Evolutionary conservation across 2,329 filamentous ascomycete species (phyloP), one percentile per base, ranked within the genome.

Genomic region (Ophiostoma sp.): DNA sequence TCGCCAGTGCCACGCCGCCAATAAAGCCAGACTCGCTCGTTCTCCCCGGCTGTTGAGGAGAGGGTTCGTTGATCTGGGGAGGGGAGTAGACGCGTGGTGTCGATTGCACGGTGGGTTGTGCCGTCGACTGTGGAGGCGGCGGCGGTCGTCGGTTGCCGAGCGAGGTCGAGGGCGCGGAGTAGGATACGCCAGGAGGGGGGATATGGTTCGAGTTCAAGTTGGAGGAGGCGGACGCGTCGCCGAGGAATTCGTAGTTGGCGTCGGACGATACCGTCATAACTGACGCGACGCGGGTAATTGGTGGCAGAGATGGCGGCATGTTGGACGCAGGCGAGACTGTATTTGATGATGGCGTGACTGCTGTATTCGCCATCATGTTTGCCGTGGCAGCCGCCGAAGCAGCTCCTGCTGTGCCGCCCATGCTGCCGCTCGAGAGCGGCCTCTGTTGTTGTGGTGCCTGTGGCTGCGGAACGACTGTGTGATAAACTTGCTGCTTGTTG

Each of bases 1-100:
- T 88, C 75, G 83, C 81, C 73, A 89, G 79, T 3, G 87, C 86
- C 15, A 87, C 79, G 2, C 88, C 88, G 19, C 88, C 87, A 69
- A 89, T 85, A 77, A 89, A 89, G 15, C 85, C 82, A 0, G 83
- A 82, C 31, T 82, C 72, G 45, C 39, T 81, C 19, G 63, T 7
- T 79, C 79, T 72, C 79, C 80, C 42, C 17, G 45, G 69, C 80
- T 82, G 70, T 83, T 80, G 3, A 80, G 78, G 3, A 80, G 80
- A 42, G 78, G 71, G 63, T 55, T 70, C 74, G 77, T 68, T 75
- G 71, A 57, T 72, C 74, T 64, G 74, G 73, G 59, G 71, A 57
- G 61, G 72, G 68, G 74, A 70, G 71, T 63, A 22, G 68, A 61
- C 71, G n/a, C 25, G 68, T 1, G 50, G 48, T 28, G 52, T 45